Evolutionary conservation across 306 rosid species (phyloP), one percentile per base, ranked within the genome.

Genomic region (Echinosophora koreensis): DNA sequence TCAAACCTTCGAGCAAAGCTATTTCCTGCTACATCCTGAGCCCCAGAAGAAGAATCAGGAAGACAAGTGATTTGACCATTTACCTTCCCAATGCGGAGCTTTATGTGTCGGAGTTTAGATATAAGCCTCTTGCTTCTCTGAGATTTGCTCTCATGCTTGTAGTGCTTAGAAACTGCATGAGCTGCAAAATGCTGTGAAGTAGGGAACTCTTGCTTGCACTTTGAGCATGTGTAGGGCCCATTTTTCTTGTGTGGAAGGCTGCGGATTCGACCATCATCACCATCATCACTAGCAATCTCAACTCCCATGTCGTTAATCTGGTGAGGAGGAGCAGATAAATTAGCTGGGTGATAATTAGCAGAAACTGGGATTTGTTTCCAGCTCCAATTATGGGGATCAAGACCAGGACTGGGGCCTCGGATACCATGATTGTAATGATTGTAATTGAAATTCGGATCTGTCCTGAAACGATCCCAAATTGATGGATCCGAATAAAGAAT

Each of bases 201-300:
- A 2, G 3, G 4, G n/a, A 64, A 72, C 68, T 54, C 32, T 0
- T 18, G 8, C 0, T 2, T 30, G 16, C 83, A 80, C 61, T 57
- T 64, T 0, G 74, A 42, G 11, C 83, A 80, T 1, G 74, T 72
- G 62, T 72, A 80, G 0, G 83, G 79, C 6, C 83, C 83, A 13
- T 71, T 28, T 8, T 79, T 79, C 41, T 32, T 41, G 37, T 32
- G 52, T 27, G 61, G 79, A 30, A 54, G 17, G 6, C 74, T 80
- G 6, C 54, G 79, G 3, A 39, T 64, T 35, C 46, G 27, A 32
- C 83, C 83, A 42, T 22, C 22, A 22, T 22, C 22, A 22, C 22
- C 22, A 22, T 22, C 22, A 22, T 79, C 83, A 5, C 5, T 17
- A 5, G 8, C 47, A 10, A 6, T 1, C 0, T 16, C 35, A 2